Evolutionary conservation across 768 basidiomycete genomes (phyloP).

Genomic region (Lyophyllum semitale): DNA sequence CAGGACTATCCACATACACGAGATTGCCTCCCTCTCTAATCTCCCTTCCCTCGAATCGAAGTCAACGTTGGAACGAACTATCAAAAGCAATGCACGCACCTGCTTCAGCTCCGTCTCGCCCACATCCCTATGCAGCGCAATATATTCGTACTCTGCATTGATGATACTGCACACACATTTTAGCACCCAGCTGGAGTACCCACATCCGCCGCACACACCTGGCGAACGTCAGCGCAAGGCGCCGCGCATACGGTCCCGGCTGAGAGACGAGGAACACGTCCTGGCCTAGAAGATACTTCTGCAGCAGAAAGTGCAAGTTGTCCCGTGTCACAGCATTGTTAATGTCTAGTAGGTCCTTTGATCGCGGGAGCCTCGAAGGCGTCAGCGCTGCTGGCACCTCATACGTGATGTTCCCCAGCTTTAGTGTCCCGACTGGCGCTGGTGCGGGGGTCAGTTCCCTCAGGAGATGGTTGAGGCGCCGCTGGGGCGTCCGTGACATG

Average conservation of each 20-base stretch:
- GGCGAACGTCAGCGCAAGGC: conserved; percentile 65
- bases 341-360: conserved; percentile 48
- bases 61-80: background rate
- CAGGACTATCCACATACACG: conserved; percentile 68
- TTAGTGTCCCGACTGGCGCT: conserved; percentile 52
- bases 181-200: no score
- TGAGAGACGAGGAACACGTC: conserved; percentile 68
- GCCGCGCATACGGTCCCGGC: conserved; percentile 66
- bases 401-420: conserved; percentile 56
- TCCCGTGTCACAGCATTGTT: conserved; percentile 53
- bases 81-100: conserved; percentile 24
- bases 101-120: conserved; percentile 77
- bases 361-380: conserved; percentile 51
- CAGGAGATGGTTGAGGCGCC: conserved; percentile 52
- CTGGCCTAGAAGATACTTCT: conserved; percentile 69
- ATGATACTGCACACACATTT: conserved; percentile 51
- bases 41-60: conserved; percentile 49
- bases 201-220: conserved; percentile 32
- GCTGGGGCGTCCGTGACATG: conserved; percentile 36
- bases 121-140: conserved; percentile 66
- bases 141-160: conserved; percentile 70
- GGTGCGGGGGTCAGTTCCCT: conserved; percentile 42
- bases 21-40: conserved; percentile 62
- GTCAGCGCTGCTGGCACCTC: conserved; percentile 50
- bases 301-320: conserved; percentile 65